Percentiles rank a stretch among this genome's conserved stretches.
These are phyloP conservation scores for Persicaria tinctoria DNA, from an alignment of 148 eudicot genomes.

Conservation along the genomic window DNA sequence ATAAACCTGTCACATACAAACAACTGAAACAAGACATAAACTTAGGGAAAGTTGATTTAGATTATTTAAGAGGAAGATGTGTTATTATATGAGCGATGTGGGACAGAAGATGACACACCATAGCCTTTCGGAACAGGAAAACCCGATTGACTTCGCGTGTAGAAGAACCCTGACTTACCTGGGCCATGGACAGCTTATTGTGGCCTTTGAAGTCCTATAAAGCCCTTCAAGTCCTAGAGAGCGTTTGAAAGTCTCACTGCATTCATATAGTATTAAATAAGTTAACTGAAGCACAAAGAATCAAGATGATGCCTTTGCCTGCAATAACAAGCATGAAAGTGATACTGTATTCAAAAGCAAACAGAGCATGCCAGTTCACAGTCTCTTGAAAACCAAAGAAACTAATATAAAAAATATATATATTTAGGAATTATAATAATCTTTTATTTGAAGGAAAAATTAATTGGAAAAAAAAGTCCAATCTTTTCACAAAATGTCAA, in stretches of 20 bases:
- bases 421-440: not conserved
- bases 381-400: not conserved
- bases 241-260: conserved; percentile 3
- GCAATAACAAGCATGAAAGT: not conserved
- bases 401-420: not conserved
- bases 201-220: conserved; percentile 10
- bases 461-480: not conserved
- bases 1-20: not conserved
- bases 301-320: not conserved
- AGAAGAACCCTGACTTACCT: not conserved
- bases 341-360: not conserved
- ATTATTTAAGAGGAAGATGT: not conserved
- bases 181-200: not conserved
- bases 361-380: conserved; percentile 7
- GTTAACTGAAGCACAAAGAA: not conserved
- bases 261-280: not conserved
- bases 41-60: not conserved
- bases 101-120: not conserved
- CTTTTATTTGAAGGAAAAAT: not conserved
- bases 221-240: conserved; percentile 6
- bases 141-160: not conserved
- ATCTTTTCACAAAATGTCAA: conserved; percentile 5
- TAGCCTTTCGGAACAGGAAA: not conserved
- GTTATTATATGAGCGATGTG: not conserved
- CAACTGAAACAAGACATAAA: not conserved